These are phyloP conservation scores for Eimeria acervulina DNA, from an alignment of 169 alveolate genomes.

Conservation along the genomic window DNA sequence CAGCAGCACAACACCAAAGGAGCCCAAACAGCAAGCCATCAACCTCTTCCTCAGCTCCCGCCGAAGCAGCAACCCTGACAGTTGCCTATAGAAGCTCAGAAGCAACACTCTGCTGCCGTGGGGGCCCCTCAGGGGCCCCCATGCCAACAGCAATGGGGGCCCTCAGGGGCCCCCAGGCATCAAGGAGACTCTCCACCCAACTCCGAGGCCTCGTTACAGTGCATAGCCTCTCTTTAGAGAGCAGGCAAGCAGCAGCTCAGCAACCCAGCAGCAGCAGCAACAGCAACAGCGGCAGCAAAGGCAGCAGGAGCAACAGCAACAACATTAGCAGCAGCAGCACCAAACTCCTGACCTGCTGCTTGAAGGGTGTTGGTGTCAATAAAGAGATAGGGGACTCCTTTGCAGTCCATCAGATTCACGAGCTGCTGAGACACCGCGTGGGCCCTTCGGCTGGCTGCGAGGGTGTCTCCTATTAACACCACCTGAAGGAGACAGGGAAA, in stretches of 20 bases:
- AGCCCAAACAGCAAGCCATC: no score
- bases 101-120: not conserved
- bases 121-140: not conserved
- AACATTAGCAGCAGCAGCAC: no score
- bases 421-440: not conserved
- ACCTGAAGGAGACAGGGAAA: not conserved
- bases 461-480: conserved; percentile 17
- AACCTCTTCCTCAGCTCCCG: no score
- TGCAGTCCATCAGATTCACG: not conserved
- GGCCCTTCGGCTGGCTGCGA: not conserved
- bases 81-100: not conserved
- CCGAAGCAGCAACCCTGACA: no score
- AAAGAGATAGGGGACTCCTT: not conserved
- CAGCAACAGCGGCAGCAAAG: no score
- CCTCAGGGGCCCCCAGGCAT: not conserved
- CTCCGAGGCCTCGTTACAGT: no score
- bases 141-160: not conserved
- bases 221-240: no score
- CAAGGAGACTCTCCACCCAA: no score
- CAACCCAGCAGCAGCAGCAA: not conserved
- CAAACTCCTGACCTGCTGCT: no score
- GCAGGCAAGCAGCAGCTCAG: no score
- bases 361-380: not conserved
- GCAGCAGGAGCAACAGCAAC: no score
- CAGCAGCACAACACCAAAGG: not conserved